Percentiles rank a stretch among this genome's conserved stretches.
Evolutionary conservation across 345 rosid genomes (phyloP).

Genomic region (Eucalyptus guilfoylei): DNA sequence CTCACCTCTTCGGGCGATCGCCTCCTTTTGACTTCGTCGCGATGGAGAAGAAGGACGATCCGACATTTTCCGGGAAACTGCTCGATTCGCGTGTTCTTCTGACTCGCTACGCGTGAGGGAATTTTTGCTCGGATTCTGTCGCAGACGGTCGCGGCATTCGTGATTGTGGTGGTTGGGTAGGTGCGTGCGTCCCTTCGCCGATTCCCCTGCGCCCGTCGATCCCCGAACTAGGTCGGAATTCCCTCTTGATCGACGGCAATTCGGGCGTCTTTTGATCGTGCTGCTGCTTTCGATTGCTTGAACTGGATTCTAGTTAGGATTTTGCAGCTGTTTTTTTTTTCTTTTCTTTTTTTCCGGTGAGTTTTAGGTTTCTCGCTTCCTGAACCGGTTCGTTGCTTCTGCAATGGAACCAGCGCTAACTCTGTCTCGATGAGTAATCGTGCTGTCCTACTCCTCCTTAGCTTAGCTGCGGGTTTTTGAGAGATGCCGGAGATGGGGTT

Average conservation of each 20-base stretch:
- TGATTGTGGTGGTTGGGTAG: neutral
- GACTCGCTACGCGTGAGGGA: neutral
- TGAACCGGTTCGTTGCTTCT: neutral
- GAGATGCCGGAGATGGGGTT: neutral
- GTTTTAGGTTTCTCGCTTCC: neutral
- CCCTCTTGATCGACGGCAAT: neutral
- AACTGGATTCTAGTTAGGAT: neutral
- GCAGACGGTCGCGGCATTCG: neutral
- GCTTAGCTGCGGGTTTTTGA: neutral
- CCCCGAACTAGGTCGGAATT: neutral
- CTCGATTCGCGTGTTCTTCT: neutral
- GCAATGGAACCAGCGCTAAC: neutral
- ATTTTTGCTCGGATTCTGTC: neutral
- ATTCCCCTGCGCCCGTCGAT: neutral
- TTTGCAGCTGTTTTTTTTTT: neutral
- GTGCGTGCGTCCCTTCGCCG: neutral
- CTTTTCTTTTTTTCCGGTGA: neutral
- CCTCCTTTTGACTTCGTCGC: neutral
- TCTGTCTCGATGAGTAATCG: neutral
- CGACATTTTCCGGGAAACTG: neutral
- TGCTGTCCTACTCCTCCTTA: neutral
- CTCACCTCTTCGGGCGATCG: neutral
- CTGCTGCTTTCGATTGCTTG: neutral
- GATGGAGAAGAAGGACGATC: neutral
- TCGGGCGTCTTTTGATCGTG: neutral